phyloP scores from a whole-genome alignment of 331 rosid species.

The Quercus lobata region DNA sequence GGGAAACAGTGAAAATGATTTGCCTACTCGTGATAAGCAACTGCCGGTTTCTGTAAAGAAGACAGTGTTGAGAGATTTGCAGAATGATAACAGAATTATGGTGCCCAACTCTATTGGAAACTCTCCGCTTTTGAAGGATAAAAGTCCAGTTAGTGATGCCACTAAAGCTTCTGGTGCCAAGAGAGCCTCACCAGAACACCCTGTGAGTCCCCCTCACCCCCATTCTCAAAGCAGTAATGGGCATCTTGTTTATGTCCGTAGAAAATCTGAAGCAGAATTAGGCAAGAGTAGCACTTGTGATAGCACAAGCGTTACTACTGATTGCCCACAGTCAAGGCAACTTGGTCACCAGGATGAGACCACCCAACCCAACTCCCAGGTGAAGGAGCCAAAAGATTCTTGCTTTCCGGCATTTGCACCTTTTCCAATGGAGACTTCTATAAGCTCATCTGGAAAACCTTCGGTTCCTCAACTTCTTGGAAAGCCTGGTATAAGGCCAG shows the following conservation, averaged over 20 bases:
- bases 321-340: conserved; percentile 35
- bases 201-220: conserved; percentile 45
- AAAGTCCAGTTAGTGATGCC: conserved; percentile 36
- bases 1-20: conserved; percentile 51
- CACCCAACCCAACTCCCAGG: conserved; percentile 40
- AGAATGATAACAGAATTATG: conserved; percentile 47
- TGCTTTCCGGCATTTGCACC: conserved; percentile 61
- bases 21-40: conserved; percentile 46
- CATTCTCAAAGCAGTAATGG: conserved; percentile 60
- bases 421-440: conserved; percentile 51
- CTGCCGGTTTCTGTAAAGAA: conserved; percentile 50
- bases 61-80: conserved; percentile 62
- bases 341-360: conserved; percentile 37
- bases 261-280: conserved; percentile 79
- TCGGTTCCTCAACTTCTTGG: conserved; percentile 48
- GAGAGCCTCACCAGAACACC: conserved; percentile 51
- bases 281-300: conserved; percentile 58
- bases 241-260: conserved; percentile 91
- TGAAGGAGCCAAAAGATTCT: conserved; percentile 51
- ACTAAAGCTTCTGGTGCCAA: conserved; percentile 62
- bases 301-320: conserved; percentile 39
- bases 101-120: conserved; percentile 44
- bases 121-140: conserved; percentile 58
- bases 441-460: conserved; percentile 58
- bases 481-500: conserved; percentile 45